Conservation (phyloP, 1,139 yeast genomes). For the Pichia cactophila region DNA sequence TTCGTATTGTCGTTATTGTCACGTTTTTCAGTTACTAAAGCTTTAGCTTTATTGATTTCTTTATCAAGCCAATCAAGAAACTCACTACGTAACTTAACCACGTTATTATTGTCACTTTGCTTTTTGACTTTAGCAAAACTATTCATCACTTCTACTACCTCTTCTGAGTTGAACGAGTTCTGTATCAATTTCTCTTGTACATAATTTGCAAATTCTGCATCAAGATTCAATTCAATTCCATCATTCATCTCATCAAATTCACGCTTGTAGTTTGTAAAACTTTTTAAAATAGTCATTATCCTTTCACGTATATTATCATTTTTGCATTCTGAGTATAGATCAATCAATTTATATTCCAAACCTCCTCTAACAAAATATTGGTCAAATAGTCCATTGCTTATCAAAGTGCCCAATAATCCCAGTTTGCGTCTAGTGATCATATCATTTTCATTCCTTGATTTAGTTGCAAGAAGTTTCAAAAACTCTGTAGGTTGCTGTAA, state of each 20-base stretch:
- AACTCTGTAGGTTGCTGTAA: constrained; percentile 16
- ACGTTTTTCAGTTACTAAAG: background rate
- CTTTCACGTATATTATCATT: constrained; percentile 30
- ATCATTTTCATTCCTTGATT: background rate
- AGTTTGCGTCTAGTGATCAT: constrained; percentile 20
- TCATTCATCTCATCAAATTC: constrained; percentile 14
- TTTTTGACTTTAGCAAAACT: constrained; percentile 10
- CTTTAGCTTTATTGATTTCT: constrained; percentile 35
- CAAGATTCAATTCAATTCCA: background rate
- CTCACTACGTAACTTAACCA: constrained; percentile 24
- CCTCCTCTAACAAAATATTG: constrained; percentile 8
- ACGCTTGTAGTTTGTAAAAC: constrained; percentile 20
- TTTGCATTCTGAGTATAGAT: constrained; percentile 11
- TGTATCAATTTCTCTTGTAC: constrained; percentile 4
- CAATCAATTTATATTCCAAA: constrained; percentile 14
- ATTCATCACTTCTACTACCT: constrained; percentile 10
- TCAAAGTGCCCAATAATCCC: constrained; percentile 22
- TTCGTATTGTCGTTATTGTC: constrained; percentile 17
- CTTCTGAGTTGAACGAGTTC: background rate
- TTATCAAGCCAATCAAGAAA: constrained; percentile 59
- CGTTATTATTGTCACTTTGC: constrained; percentile 9
- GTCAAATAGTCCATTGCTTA: constrained; percentile 17
- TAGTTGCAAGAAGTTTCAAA: constrained; percentile 10
- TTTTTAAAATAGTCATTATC: constrained; percentile 37
- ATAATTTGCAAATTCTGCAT: constrained; percentile 6